Conservation (phyloP, 2,329 filamentous ascomycete genomes). For the Metarhizium humberi region DNA sequence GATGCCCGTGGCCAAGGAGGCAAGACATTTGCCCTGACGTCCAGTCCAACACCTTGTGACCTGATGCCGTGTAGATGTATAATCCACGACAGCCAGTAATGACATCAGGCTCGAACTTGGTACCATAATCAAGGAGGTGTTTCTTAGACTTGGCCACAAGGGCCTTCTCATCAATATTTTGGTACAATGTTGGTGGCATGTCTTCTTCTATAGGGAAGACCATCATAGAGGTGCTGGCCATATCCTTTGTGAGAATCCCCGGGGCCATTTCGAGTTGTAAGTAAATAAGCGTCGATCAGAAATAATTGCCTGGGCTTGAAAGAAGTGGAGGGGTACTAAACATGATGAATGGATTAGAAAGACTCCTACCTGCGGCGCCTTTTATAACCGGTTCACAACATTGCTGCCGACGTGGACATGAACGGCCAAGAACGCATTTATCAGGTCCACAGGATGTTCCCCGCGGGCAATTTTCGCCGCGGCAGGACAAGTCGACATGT, state of each 20-base stretch:
- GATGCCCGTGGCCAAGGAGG: constrained; percentile 47
- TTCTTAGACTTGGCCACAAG: constrained; percentile 14
- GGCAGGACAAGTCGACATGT: constrained; percentile 12
- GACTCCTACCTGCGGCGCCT: neutral
- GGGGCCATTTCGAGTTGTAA: neutral
- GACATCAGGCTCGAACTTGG: constrained; percentile 21
- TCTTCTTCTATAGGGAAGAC: constrained; percentile 5
- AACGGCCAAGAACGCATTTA: neutral
- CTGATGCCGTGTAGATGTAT: constrained; percentile 34
- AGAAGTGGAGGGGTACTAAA: neutral
- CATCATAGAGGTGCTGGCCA: neutral
- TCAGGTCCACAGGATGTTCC: constrained; percentile 8
- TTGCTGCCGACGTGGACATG: neutral
- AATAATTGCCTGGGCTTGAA: neutral
- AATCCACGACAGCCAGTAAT: constrained; percentile 34
- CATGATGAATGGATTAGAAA: neutral
- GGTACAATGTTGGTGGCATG: constrained; percentile 12
- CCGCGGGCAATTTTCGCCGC: constrained; percentile 5
- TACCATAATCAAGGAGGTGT: constrained; percentile 17
- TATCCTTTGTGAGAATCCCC: neutral
- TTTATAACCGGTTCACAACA: neutral
- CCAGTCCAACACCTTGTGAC: constrained; percentile 44
- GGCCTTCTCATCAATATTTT: constrained; percentile 10
- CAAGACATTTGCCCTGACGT: constrained; percentile 54
- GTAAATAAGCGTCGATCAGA: neutral